Base-by-base conservation (phyloP, 2,329 filamentous ascomycete species). In the Colletotrichum melonis region DNA sequence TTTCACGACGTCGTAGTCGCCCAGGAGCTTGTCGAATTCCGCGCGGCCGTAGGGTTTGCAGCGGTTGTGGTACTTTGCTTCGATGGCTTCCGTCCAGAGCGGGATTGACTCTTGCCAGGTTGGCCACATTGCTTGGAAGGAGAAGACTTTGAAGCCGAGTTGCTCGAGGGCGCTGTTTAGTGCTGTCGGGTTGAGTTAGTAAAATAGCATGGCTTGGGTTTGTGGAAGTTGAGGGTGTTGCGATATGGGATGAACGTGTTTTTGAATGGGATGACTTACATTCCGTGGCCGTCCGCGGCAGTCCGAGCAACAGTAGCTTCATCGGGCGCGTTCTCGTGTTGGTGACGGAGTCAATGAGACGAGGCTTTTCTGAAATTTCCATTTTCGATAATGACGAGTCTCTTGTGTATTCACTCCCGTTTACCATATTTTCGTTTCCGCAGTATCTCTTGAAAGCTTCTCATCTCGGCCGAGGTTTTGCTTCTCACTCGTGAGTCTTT, bases 121-220 rank as follows among this genome's bases (percentile, higher is more conserved):
- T 1, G 60, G 38, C 60, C 60, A 63, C 60, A 63, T 63, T 24
- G 60, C 35, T 26, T 63, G 60, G 60, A 63, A 63, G 38, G 60
- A 63, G 26, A 63, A 52, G 16, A 63, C 60, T 46, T 52, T 63
- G 38, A 42, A 63, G 24, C 35, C 60, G 1, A 52, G 60, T 2
- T 63, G 32, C 14, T 63, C 60, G 1, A 63, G 38, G 1, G 60
- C 60, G 16, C 35, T 49, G 8, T 49, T 49, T 11, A 49, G 42
- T 49, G 42, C 42, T 49, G 42, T 22, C 7, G 42, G 7, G 7
- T 22, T 49, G 42, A 22, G 42, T 49, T 5, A 49, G 42, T 11
- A 22, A 5, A 3, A 22, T 7, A 0, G 7, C 8, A 49, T 49
- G 42, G 19, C 1, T 11, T 49, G 8, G 19, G 19, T 1, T 49